phyloP scores from a whole-genome alignment of 345 rosid genomes.

The Populus euphratica region DNA sequence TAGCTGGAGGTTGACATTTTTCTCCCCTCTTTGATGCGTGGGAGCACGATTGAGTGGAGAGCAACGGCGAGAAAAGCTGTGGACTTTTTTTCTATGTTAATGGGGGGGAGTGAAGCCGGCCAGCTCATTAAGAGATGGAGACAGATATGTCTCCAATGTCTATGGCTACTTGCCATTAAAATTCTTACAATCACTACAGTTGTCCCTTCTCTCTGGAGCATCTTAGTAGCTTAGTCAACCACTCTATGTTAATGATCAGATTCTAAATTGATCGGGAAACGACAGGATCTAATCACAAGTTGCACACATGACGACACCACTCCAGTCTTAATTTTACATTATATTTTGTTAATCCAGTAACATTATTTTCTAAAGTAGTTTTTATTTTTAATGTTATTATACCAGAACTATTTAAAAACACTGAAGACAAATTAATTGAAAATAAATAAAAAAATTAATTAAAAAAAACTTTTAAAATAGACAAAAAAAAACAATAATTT shows the following conservation, averaged over 20 bases:
- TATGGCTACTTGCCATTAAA: not conserved
- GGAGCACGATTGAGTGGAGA: not conserved
- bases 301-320: not conserved
- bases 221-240: conserved; percentile 6
- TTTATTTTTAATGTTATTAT: too few relatives aligned
- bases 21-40: not conserved
- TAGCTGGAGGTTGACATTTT: not conserved
- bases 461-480: too few relatives aligned
- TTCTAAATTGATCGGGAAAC: not conserved
- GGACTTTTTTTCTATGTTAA: not conserved
- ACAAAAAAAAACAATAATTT: too few relatives aligned
- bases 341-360: too few relatives aligned
- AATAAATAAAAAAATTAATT: too few relatives aligned
- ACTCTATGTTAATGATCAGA: not conserved
- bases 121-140: not conserved
- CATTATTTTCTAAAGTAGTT: too few relatives aligned
- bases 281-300: not conserved
- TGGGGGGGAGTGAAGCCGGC: not conserved
- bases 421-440: too few relatives aligned
- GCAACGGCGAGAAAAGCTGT: too few relatives aligned
- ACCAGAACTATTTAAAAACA: too few relatives aligned
- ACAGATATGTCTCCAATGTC: not conserved
- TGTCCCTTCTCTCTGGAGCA: conserved; percentile 11
- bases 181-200: not conserved
- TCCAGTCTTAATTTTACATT: not conserved